phyloP scores from a whole-genome alignment of 2,329 filamentous ascomycete species.

The Remersonia thermophila region DNA sequence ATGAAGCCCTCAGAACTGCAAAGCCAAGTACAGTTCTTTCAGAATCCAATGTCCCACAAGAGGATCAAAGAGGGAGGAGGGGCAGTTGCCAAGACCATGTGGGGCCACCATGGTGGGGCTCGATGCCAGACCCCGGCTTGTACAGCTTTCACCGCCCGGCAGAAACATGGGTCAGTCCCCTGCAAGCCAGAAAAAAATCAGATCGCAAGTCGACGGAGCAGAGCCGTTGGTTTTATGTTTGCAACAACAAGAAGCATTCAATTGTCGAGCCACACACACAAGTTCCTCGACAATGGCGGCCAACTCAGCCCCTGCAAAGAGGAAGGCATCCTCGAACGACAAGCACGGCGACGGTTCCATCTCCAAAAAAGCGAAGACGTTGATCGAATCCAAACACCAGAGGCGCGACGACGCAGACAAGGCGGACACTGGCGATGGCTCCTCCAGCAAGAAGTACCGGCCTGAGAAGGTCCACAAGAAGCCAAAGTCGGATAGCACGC shows the following conservation, averaged over 20 bases:
- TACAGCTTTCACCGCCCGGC: conserved; percentile 10
- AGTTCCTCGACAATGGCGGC: conserved; percentile 33
- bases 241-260: background rate
- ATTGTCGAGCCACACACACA: no score
- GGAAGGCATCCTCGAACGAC: conserved; percentile 37
- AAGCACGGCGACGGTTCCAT: conserved; percentile 33
- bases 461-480: conserved; percentile 18
- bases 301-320: conserved; percentile 41
- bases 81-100: conserved; percentile 6
- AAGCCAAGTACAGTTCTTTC: no score
- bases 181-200: conserved; percentile 10
- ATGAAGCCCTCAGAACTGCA: no score
- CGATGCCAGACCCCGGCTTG: background rate
- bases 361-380: conserved; percentile 40
- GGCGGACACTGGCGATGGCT: conserved; percentile 23
- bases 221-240: conserved; percentile 21
- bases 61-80: background rate
- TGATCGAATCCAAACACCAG: conserved; percentile 20
- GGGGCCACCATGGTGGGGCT: conserved; percentile 6
- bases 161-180: conserved; percentile 10
- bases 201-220: no score
- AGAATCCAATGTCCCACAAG: no score
- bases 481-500: conserved; percentile 20
- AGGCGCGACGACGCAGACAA: conserved; percentile 25
- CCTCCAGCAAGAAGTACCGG: conserved; percentile 34